These are phyloP conservation scores for Anthracocystis setariae DNA, from an alignment of 1,284 basidiomycete species.

Conservation along the genomic window DNA sequence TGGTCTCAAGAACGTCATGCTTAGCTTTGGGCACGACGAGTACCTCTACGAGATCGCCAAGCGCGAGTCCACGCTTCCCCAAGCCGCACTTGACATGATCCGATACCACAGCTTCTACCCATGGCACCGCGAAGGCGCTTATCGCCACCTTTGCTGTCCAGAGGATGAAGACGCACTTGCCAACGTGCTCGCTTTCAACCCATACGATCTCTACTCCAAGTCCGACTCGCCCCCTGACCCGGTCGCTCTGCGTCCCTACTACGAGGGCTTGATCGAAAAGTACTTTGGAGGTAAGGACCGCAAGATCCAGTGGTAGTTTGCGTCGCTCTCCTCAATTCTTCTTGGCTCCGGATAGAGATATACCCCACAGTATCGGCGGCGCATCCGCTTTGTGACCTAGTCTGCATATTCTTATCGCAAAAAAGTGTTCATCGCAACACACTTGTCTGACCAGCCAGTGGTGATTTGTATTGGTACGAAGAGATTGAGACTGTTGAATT, in stretches of 20 bases:
- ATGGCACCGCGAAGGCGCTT: slow-evolving; percentile 67
- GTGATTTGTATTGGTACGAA: background rate
- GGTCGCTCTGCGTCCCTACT: slow-evolving; percentile 80
- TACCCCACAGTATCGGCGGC: slow-evolving; percentile 4
- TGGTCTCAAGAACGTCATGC: slow-evolving; percentile 88
- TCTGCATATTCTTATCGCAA: background rate
- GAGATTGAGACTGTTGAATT: slow-evolving; percentile 3
- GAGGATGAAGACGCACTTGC: slow-evolving; percentile 40
- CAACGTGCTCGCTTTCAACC: slow-evolving; percentile 76
- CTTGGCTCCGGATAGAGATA: background rate
- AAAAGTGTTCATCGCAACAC: background rate
- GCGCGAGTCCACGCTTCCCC: slow-evolving; percentile 74
- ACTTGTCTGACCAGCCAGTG: background rate
- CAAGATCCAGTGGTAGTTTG: slow-evolving; percentile 45
- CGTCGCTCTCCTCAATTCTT: background rate
- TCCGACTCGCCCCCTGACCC: slow-evolving; percentile 77
- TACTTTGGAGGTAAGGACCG: slow-evolving; percentile 73
- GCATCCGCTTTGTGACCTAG: slow-evolving; percentile 9
- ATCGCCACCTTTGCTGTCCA: slow-evolving; percentile 38
- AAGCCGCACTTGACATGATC: slow-evolving; percentile 87
- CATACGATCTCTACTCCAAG: slow-evolving; percentile 91
- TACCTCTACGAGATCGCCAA: slow-evolving; percentile 55
- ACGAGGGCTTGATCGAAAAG: slow-evolving; percentile 81
- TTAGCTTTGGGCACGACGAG: slow-evolving; percentile 88
- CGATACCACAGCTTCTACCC: slow-evolving; percentile 94